Base-by-base conservation (phyloP, 2,329 filamentous ascomycete species). In the Leptographium lundbergii region DNA sequence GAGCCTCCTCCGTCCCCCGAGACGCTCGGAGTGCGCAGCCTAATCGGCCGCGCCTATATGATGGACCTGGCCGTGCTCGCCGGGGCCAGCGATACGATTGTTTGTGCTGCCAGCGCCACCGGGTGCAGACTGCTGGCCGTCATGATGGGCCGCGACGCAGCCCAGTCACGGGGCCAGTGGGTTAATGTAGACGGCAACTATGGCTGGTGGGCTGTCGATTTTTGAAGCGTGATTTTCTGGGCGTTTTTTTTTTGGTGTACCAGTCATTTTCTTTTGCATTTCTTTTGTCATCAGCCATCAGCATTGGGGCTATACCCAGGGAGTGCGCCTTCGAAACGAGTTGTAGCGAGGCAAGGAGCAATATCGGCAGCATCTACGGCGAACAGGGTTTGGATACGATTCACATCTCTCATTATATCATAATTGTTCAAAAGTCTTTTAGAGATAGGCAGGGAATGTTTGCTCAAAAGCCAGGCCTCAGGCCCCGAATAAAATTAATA, bases 71-170 rank as follows among this genome's bases (percentile, higher is more conserved):
- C 86, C 0, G 86, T 95, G 27, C 74, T 95, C 52, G 81, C 84
- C 0, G 76, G 79, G 32, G 80, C 82, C 19, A 83, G 81, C 59
- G 89, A 94, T 69, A 78, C 76, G 14, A 77, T 94, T 9, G 79
- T 95, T 1, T 95, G 90, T 67, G 87, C 85, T 3, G 85, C 91
- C 27, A 89, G 86, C 65, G 82, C 85, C 39, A 81, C 78, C 71
- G 82, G 82, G 0, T 95, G 90, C 69, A 80, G 88, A 25, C 67
- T 95, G 57, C 69, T 95, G 62, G 90, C 82, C 2, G 88, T 95
- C 48, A 91, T 95, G 85, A 84, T 94, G 83, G 90, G 90, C 0
- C 91, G 88, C 88, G 86, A 91, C 45, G 77, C 76, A 34, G 82
- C 80, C 6, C 77, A 90, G 61, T 74, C 75, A 39, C 70, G 77